Evolutionary conservation across 305 asterid genomes (phyloP).

Genomic region (Solanum hybrid): DNA sequence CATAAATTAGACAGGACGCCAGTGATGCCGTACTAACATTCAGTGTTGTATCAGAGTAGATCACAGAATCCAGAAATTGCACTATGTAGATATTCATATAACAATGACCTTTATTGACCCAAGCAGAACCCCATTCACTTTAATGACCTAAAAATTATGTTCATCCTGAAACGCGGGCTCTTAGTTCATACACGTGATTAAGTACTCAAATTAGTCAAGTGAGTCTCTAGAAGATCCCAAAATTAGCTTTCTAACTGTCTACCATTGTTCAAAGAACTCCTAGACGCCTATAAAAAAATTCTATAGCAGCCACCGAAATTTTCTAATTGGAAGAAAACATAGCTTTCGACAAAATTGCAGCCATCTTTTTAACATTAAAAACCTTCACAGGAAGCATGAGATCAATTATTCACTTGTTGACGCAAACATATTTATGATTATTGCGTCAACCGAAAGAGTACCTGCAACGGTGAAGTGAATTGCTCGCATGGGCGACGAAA

Average conservation of each 20-base stretch:
- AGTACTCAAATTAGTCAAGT: neutral
- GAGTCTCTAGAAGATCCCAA: neutral
- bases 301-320: neutral
- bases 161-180: neutral
- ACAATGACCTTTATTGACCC: neutral
- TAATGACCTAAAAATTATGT: neutral
- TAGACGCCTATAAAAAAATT: neutral
- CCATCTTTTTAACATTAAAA: neutral
- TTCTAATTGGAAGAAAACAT: neutral
- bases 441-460: neutral
- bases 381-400: neutral
- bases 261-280: neutral
- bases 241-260: neutral
- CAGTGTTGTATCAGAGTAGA: neutral
- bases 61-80: neutral
- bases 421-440: neutral
- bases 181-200: neutral
- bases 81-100: neutral
- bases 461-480: neutral
- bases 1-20: neutral
- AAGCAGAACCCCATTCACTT: neutral
- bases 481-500: neutral
- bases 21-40: neutral
- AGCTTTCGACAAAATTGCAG: neutral
- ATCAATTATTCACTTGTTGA: neutral